A percentile compares a stretch with the other conserved stretches of the same genome.
phyloP scores from a whole-genome alignment of 257 asterid genomes.

The Solanum chiquidenum region DNA sequence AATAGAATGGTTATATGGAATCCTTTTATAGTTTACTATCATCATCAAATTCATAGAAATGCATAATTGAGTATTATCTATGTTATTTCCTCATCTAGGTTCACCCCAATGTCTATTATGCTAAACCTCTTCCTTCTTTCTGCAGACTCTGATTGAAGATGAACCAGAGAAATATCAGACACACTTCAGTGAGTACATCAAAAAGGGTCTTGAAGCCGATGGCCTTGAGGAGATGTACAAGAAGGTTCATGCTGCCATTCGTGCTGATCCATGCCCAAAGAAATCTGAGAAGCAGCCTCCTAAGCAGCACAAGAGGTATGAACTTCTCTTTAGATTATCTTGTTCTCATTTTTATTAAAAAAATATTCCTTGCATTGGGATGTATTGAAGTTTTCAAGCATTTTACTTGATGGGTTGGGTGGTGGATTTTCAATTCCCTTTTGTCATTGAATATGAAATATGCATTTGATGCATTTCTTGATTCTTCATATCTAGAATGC shows the following conservation, averaged over 20 bases:
- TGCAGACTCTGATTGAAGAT: slow-evolving; percentile 53
- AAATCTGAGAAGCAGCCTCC: slow-evolving; percentile 35
- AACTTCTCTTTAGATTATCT: not conserved
- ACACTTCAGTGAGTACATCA: slow-evolving; percentile 47
- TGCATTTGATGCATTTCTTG: not conserved
- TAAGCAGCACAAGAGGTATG: slow-evolving; percentile 40
- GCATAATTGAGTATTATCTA: not conserved
- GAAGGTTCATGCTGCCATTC: slow-evolving; percentile 64
- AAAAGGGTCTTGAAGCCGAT: slow-evolving; percentile 53
- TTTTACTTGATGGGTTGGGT: not conserved
- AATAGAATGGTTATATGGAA: not conserved
- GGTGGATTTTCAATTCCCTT: not conserved
- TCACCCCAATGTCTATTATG: not conserved
- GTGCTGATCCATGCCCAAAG: slow-evolving; percentile 37
- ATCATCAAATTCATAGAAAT: not conserved
- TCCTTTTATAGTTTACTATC: not conserved
- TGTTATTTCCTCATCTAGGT: not conserved
- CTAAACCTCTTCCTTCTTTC: not conserved
- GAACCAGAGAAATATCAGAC: slow-evolving; percentile 74
- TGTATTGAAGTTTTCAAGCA: not conserved
- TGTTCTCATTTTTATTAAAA: not conserved
- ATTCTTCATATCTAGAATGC: not conserved
- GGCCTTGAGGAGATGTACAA: slow-evolving; percentile 60
- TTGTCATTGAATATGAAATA: not conserved
- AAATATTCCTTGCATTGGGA: not conserved